Percentiles rank a stretch among this genome's conserved stretches.
phyloP scores from a whole-genome alignment of 352 stramenopile species.

The Aphanomyces invadans region DNA sequence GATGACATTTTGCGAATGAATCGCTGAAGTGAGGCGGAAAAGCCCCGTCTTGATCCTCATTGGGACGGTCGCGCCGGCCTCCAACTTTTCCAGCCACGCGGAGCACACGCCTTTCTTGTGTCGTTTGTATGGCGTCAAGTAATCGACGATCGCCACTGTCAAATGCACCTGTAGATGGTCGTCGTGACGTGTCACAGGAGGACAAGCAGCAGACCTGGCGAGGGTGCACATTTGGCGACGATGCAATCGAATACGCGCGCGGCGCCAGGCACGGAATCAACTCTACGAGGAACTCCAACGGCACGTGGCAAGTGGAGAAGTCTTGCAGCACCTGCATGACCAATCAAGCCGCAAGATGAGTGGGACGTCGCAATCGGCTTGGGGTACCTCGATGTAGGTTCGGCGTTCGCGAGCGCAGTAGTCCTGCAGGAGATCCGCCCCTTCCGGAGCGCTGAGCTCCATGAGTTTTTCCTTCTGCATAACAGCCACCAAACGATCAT shows the following conservation, averaged over 20 bases:
- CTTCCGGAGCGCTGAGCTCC: constrained; percentile 80
- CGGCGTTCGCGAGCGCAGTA: constrained; percentile 90
- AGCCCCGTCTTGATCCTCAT: constrained; percentile 85
- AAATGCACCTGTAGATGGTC: constrained; percentile 49
- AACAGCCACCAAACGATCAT: not conserved
- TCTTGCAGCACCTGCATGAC: constrained; percentile 60
- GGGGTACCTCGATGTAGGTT: constrained; percentile 79
- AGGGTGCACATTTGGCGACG: constrained; percentile 53
- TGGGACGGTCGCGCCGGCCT: constrained; percentile 42
- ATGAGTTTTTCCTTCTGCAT: constrained; percentile 89
- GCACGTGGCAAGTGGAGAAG: constrained; percentile 68
- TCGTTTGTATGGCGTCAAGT: constrained; percentile 86
- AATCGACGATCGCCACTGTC: constrained; percentile 85
- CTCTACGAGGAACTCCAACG: constrained; percentile 67
- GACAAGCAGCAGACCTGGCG: constrained; percentile 31
- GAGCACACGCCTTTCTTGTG: constrained; percentile 77
- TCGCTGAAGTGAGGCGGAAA: constrained; percentile 50
- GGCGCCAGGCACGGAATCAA: constrained; percentile 80
- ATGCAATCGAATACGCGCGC: constrained; percentile 90
- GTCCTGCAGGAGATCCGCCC: constrained; percentile 88
- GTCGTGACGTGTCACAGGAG: not conserved
- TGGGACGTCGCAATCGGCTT: too few relatives aligned
- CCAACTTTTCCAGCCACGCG: constrained; percentile 58
- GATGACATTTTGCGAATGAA: constrained; percentile 50
- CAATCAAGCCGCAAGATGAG: too few relatives aligned